Evolutionary conservation across 2,329 filamentous ascomycete species (phyloP).

Genomic region (Clarireedia paspali): DNA sequence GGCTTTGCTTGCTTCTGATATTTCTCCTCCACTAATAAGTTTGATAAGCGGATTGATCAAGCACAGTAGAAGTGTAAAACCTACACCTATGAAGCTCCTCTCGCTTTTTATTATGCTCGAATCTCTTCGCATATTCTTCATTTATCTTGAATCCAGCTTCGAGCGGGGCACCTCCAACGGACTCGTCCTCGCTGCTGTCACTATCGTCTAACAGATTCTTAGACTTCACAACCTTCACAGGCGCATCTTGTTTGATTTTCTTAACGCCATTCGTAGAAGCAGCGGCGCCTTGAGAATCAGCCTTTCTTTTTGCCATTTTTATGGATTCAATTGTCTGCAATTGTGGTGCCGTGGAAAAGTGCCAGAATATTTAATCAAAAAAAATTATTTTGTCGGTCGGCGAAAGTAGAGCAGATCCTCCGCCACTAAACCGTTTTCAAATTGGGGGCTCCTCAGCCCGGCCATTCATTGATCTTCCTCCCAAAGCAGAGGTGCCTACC

Average conservation of each 20-base stretch:
- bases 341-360: not conserved
- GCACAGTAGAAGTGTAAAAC: constrained; percentile 25
- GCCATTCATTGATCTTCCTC: constrained; percentile 7
- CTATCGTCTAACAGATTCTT: constrained; percentile 43
- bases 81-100: constrained; percentile 70
- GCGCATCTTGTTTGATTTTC: constrained; percentile 23
- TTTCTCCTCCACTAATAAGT: constrained; percentile 73
- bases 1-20: constrained; percentile 43
- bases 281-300: constrained; percentile 20
- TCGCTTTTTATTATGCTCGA: constrained; percentile 96
- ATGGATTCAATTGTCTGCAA: not conserved
- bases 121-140: constrained; percentile 77
- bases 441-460: not conserved
- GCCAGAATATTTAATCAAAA: not conserved
- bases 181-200: constrained; percentile 29
- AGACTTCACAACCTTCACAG: constrained; percentile 11
- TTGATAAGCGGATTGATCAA: constrained; percentile 20
- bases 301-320: constrained; percentile 30
- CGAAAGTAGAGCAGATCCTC: not conserved
- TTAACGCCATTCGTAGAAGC: constrained; percentile 18
- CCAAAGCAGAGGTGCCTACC: constrained; percentile 5
- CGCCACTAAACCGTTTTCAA: not conserved
- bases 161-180: constrained; percentile 30
- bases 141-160: constrained; percentile 67
- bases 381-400: constrained; percentile 6